Percentiles rank a stretch among this genome's conserved stretches.
Evolutionary conservation across 768 basidiomycete genomes (phyloP).

Genomic region (Lactarius tabidus): DNA sequence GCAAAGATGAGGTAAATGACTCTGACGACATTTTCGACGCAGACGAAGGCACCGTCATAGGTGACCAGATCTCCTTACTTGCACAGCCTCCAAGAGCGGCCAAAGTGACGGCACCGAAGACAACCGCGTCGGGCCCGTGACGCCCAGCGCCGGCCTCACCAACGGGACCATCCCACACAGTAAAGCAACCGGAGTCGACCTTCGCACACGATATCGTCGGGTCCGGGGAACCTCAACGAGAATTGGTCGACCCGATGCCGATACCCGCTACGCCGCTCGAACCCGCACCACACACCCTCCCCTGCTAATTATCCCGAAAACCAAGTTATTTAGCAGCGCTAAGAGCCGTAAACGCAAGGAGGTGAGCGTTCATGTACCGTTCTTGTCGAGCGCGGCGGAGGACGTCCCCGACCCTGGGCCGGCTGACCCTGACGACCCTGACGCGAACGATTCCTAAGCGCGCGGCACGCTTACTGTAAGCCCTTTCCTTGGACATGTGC

Average conservation of each 20-base stretch:
- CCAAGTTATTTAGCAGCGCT: constrained; percentile 27
- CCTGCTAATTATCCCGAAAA: constrained; percentile 18
- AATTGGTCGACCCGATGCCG: constrained; percentile 66
- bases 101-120: constrained; percentile 66
- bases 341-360: constrained; percentile 41
- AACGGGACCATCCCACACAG: constrained; percentile 19
- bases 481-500: no score
- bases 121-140: constrained; percentile 64
- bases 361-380: constrained; percentile 31
- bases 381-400: constrained; percentile 22
- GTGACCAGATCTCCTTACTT: constrained; percentile 38
- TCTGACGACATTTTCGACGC: constrained; percentile 56
- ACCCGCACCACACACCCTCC: constrained; percentile 7
- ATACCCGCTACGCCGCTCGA: constrained; percentile 33
- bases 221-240: constrained; percentile 40
- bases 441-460: constrained; percentile 33
- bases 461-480: no score
- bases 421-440: no score
- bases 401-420: constrained; percentile 17
- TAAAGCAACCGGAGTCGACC: constrained; percentile 30
- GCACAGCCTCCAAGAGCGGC: constrained; percentile 35
- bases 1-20: constrained; percentile 32
- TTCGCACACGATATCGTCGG: constrained; percentile 34
- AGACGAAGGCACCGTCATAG: constrained; percentile 20
- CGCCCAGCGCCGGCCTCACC: constrained; percentile 52